Evolutionary conservation across 129 eudicot genomes (phyloP).

Genomic region (Arctium minus): DNA sequence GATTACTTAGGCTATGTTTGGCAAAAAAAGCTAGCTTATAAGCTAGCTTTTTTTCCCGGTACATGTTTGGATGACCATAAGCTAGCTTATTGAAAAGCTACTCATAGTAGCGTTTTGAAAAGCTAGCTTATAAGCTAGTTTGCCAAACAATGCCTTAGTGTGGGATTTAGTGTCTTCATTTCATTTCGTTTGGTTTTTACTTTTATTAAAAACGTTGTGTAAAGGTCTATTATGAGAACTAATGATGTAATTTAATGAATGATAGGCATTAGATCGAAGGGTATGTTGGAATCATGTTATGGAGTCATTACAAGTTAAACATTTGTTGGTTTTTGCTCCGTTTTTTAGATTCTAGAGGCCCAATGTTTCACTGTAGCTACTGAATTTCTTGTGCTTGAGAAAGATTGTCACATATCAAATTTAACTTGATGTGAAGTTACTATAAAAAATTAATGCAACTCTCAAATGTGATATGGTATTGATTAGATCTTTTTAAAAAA

Average conservation of each 20-base stretch:
- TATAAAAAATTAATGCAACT: background rate
- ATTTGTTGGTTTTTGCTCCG: background rate
- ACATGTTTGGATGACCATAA: too few species aligned
- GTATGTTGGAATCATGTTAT: background rate
- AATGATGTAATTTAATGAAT: background rate
- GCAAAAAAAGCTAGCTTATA: too few species aligned
- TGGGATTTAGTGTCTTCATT: background rate
- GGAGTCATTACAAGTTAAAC: background rate
- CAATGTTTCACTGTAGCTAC: background rate
- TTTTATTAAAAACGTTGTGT: too few species aligned
- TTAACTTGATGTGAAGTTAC: background rate
- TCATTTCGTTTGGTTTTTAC: background rate
- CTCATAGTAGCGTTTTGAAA: too few species aligned
- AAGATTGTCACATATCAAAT: background rate
- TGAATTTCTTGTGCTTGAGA: background rate
- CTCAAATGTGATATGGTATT: background rate
- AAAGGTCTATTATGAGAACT: too few species aligned
- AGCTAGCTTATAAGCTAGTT: too few species aligned
- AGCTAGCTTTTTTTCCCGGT: too few species aligned
- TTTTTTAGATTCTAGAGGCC: background rate
- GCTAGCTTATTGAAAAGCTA: too few species aligned
- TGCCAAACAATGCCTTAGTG: background rate
- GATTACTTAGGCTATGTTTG: background rate
- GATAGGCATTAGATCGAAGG: background rate
- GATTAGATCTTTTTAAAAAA: slow-evolving; percentile 3